phyloP scores from a whole-genome alignment of 345 rosid species.

The Dimocarpus longan region DNA sequence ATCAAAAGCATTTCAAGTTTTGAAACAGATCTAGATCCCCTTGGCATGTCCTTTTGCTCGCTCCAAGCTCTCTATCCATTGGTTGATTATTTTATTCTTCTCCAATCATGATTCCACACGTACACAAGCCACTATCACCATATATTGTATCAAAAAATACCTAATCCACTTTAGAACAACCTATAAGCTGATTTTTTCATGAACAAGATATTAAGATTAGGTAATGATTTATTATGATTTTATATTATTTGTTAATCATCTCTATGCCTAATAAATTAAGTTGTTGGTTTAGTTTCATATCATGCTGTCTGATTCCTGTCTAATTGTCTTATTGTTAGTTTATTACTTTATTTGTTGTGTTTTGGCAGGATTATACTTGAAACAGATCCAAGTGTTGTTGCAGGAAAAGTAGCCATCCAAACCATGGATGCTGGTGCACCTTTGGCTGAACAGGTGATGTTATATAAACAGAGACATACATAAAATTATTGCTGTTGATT shows the following conservation, averaged over 20 bases:
- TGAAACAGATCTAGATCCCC: background rate
- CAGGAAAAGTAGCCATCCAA: conserved; percentile 84
- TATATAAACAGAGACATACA: background rate
- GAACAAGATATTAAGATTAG: background rate
- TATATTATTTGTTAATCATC: background rate
- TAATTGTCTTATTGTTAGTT: background rate
- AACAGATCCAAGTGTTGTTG: conserved; percentile 74
- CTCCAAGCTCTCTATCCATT: background rate
- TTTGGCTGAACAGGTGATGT: conserved; percentile 82
- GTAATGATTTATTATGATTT: background rate
- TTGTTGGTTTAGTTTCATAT: background rate
- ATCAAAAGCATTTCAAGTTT: background rate
- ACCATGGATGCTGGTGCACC: conserved; percentile 75
- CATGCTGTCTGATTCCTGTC: background rate
- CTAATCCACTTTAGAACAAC: background rate
- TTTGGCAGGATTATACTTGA: conserved; percentile 79
- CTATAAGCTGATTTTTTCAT: background rate
- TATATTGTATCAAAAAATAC: background rate
- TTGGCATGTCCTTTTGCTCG: background rate
- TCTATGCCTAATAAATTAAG: background rate
- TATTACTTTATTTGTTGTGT: background rate
- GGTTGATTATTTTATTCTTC: background rate
- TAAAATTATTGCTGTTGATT: background rate
- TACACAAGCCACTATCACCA: background rate
- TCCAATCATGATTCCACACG: background rate